Base-by-base conservation (phyloP, 495 filamentous ascomycete species). In the Mytilinidion resinicola region DNA sequence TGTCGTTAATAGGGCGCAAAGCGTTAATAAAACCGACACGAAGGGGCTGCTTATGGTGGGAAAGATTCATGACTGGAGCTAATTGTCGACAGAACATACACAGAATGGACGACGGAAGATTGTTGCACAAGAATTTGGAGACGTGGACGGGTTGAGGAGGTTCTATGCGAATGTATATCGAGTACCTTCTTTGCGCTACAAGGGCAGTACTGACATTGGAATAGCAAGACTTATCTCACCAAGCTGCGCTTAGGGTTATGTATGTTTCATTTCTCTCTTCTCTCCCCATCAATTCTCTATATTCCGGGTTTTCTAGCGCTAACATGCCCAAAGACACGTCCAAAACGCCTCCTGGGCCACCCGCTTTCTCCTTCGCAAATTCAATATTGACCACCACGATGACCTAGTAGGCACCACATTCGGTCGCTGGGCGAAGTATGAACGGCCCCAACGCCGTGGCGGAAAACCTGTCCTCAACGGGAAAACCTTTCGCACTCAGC, bases 321-420 rank as follows among this genome's bases (percentile, higher is more conserved):
- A 30, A 49, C 14, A 49, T 30, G 10, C 38, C 25, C 20, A 3
- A n/a, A 55, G 41, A 19, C 79, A 82, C 62, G 75, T 81, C 4
- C 79, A 82, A 62, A 82, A 82, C 56, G 79, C 78, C 3, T 56
- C 61, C 14, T 81, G 78, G 77, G 80, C 78, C 1, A 74, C 70
- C 14, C 68, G 60, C 9, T 82, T 76, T 51, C 64, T 82, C 0
- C 69, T 80, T 20, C 67, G 70, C n/a, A 82, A 81, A 61, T 82
- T 78, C 67, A 78, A 79, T 41, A 78, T 82, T 43, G 69, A 75
- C 51, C 67, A 73, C 37, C 59, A 61, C 8, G 68, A 78, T 52
- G 75, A 78, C 20, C 56, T 76, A 0, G 72, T 79, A 1, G 76
- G 73, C 25, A 75, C 76, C 15, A 71, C 70, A 47, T 82, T 82